Percentiles rank a stretch among this genome's conserved stretches.
phyloP scores from a whole-genome alignment of 2,329 filamentous ascomycete genomes.

The Penicillium sp. region DNA sequence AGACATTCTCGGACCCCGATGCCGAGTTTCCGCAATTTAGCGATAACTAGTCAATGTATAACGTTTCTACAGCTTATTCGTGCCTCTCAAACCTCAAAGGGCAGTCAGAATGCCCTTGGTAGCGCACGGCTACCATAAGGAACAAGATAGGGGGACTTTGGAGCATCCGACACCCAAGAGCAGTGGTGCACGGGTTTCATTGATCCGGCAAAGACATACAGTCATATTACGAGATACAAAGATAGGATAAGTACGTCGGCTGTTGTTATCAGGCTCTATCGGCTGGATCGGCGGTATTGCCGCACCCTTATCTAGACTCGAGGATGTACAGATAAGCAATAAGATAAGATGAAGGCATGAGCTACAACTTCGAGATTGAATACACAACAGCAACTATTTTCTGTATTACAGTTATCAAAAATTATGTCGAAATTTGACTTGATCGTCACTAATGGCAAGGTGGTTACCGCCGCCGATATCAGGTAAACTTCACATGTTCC shows the following conservation, averaged over 20 bases:
- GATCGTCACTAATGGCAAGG: background rate
- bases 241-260: background rate
- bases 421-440: conserved; percentile 1
- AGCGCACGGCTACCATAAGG: too few relatives aligned
- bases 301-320: background rate
- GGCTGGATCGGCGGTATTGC: background rate
- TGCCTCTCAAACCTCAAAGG: too few relatives aligned
- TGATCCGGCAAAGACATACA: too few relatives aligned
- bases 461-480: background rate
- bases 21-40: too few relatives aligned
- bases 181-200: too few relatives aligned
- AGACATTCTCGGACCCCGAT: too few relatives aligned
- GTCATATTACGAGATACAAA: background rate
- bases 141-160: too few relatives aligned
- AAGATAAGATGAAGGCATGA: background rate
- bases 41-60: too few relatives aligned
- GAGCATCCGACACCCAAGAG: too few relatives aligned
- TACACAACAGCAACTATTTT: background rate
- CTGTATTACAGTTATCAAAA: background rate
- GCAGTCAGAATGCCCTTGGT: too few relatives aligned
- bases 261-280: background rate
- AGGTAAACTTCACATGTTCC: background rate
- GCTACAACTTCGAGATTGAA: background rate
- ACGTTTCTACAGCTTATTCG: too few relatives aligned
- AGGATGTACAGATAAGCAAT: background rate